These are phyloP conservation scores for Knoxia roxburghii DNA, from an alignment of 257 asterid genomes.

Conservation along the genomic window DNA sequence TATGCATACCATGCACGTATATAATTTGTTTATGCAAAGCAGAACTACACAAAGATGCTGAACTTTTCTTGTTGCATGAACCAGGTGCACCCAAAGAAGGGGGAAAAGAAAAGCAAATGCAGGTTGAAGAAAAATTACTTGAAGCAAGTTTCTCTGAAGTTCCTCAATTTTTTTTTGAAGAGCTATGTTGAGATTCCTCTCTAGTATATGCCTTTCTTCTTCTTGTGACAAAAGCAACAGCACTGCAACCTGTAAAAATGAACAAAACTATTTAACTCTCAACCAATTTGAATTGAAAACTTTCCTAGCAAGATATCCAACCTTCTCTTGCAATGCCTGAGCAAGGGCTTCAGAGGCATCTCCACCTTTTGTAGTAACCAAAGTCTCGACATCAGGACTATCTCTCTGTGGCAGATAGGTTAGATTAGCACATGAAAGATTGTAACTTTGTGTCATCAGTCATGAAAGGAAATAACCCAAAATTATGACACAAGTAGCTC, in stretches of 20 bases:
- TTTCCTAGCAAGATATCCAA: constrained; percentile 24
- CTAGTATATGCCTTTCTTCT: constrained; percentile 81
- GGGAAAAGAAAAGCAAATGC: background rate
- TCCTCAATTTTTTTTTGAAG: constrained; percentile 72
- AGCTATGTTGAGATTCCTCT: constrained; percentile 77
- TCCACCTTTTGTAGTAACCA: constrained; percentile 29
- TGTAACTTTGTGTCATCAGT: background rate
- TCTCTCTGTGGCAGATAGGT: constrained; percentile 36
- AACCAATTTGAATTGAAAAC: constrained; percentile 10
- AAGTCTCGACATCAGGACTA: constrained; percentile 31
- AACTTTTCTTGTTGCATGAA: background rate
- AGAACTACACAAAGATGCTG: background rate
- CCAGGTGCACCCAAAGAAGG: too few relatives aligned
- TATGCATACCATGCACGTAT: background rate
- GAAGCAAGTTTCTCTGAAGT: constrained; percentile 79
- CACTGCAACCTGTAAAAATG: constrained; percentile 53
- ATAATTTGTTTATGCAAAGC: background rate
- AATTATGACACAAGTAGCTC: background rate
- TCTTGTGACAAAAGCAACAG: constrained; percentile 85
- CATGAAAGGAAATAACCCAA: background rate
- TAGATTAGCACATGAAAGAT: constrained; percentile 5
- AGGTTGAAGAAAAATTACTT: constrained; percentile 34
- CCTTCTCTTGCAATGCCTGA: constrained; percentile 94
- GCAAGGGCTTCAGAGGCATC: constrained; percentile 64
- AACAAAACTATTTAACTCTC: constrained; percentile 9